Evolutionary conservation across 495 filamentous ascomycete species (phyloP).

Genomic region (Acidiella bohemica): DNA sequence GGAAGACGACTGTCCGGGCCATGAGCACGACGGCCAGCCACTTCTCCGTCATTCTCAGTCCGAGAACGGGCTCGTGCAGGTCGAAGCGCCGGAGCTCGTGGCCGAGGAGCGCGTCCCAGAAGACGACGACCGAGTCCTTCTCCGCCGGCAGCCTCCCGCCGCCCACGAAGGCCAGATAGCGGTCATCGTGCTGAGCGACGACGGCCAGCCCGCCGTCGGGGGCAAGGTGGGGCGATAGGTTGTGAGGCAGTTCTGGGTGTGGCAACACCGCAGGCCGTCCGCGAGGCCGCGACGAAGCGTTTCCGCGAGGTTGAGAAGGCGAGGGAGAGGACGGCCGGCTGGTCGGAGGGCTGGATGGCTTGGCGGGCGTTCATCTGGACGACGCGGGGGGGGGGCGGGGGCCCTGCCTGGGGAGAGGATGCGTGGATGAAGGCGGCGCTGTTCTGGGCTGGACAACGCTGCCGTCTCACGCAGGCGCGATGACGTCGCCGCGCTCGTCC

Average conservation of each 20-base stretch:
- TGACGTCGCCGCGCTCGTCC: no score
- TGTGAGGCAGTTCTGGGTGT: conserved; percentile 9
- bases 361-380: conserved; percentile 89
- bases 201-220: conserved; percentile 47
- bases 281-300: conserved; percentile 85
- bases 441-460: no score
- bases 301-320: conserved; percentile 78
- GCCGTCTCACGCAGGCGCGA: no score
- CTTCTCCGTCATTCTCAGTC: conserved; percentile 3
- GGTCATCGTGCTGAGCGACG: conserved; percentile 72
- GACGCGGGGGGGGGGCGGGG: no score
- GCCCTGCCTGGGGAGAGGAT: no score
- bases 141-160: conserved; percentile 80
- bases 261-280: conserved; percentile 41
- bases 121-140: conserved; percentile 73
- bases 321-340: conserved; percentile 65
- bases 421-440: no score
- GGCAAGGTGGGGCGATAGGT: conserved; percentile 11
- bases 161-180: conserved; percentile 84
- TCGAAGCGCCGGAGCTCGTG: conserved; percentile 61
- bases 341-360: conserved; percentile 61
- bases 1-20: conserved; percentile 9
- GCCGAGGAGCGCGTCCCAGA: conserved; percentile 82
- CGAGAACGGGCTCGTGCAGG: conserved; percentile 36
- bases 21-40: conserved; percentile 59